Evolutionary conservation across 164 flowering plant species (phyloP), one percentile per base, ranked within the genome.

Genomic region (Kingdonia uniflora): DNA sequence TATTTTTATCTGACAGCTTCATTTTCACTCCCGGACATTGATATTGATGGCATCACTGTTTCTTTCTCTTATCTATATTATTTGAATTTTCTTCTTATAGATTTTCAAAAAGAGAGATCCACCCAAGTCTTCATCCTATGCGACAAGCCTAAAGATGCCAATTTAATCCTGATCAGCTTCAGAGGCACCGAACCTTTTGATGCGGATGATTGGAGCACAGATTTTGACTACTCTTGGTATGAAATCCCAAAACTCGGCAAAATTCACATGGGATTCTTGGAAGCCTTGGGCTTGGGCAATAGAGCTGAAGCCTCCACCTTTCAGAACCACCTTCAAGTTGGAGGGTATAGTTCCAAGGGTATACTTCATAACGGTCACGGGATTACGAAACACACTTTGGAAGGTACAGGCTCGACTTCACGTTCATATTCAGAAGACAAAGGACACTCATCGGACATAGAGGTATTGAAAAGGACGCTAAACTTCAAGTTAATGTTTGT

Each of bases 151-250:
- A 59, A 23, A 58, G 88, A 86, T 56, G 80, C 86, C 61, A 67
- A 71, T 49, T 55, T 84, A 58, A 81, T 84, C 56, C 14, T 86
- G 42, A 62, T 86, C 61, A 72, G 81, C 80, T 86, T 86, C 68
- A 69, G 91, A 68, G 95, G 95, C 42, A 86, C 88, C 1, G 88
- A 81, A 53, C 95, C 95, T 1, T 86, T 84, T 51, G 81, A 81
- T 56, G 84, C 87, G 0, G 80, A 82, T 44, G 90, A 85, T 56
- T 85, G 95, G 95, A 67, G 64, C 51, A 78, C 86, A 1, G 95
- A 83, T 68, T 78, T 83, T 16, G 91, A 86, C 51, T 78, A 76
- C 60, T 84, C 91, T 24, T 85, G 91, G 91, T 86, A 80, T 42
- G 86, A 84, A 54, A 71, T 86, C 24, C 87, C 86, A 8, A 55